phyloP scores from a whole-genome alignment of 345 rosid species.

The Gossypium australe region DNA sequence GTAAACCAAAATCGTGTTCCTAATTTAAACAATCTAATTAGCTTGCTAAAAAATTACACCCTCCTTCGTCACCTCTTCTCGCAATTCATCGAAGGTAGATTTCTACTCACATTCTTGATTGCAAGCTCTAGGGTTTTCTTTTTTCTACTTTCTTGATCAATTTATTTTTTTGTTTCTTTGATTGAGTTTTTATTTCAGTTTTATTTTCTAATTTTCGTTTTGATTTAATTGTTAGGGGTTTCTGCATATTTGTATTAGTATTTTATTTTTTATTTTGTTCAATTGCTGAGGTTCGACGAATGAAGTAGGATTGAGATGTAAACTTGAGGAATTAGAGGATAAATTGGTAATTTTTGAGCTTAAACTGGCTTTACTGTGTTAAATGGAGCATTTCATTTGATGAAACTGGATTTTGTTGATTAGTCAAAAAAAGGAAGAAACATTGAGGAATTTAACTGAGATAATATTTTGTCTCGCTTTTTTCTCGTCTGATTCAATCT shows the following conservation, averaged over 20 bases:
- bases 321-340: slow-evolving; percentile 25
- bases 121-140: slow-evolving; percentile 28
- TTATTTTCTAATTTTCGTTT: slow-evolving; percentile 21
- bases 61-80: slow-evolving; percentile 10
- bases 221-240: slow-evolving; percentile 34
- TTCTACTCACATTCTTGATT: slow-evolving; percentile 29
- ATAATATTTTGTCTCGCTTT: neutral
- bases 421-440: neutral
- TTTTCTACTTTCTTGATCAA: neutral
- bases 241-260: slow-evolving; percentile 3
- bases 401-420: slow-evolving; percentile 1
- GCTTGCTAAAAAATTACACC: neutral
- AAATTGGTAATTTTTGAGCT: slow-evolving; percentile 16
- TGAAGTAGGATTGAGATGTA: slow-evolving; percentile 34
- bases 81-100: slow-evolving; percentile 36
- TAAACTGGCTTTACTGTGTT: neutral
- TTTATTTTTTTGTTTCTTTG: slow-evolving; percentile 3
- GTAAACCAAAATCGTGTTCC: slow-evolving; percentile 17
- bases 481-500: neutral
- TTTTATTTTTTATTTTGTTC: neutral
- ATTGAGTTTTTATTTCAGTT: slow-evolving; percentile 23
- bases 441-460: neutral
- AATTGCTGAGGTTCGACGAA: slow-evolving; percentile 16
- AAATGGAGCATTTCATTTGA: neutral
- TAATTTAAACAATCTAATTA: slow-evolving; percentile 15